Conservation (phyloP, 208 protist genomes). For the Wallacemonas rigidus region DNA sequence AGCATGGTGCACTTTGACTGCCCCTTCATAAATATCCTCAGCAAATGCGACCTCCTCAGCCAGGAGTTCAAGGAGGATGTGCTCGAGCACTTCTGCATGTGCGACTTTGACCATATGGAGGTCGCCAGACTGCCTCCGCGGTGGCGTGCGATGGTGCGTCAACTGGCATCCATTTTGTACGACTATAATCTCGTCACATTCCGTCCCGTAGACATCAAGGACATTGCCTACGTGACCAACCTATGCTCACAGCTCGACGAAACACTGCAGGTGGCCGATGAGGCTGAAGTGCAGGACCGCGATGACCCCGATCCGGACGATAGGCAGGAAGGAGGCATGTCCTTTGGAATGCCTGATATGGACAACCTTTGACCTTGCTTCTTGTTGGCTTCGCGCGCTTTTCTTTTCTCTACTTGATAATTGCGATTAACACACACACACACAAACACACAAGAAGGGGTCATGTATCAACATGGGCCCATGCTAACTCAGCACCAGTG, state of each 20-base stretch:
- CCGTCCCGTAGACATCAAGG: constrained; percentile 77
- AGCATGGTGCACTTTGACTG: constrained; percentile 93
- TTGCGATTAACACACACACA: constrained; percentile 14
- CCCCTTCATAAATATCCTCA: constrained; percentile 91
- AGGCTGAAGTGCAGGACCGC: constrained; percentile 82
- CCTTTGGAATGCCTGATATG: constrained; percentile 1
- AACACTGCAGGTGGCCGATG: constrained; percentile 84
- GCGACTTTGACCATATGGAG: constrained; percentile 89
- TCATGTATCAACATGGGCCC: too few relatives aligned
- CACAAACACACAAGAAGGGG: neutral
- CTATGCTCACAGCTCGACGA: constrained; percentile 79
- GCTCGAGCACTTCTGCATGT: constrained; percentile 87
- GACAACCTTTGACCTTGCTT: constrained; percentile 10
- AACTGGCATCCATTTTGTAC: constrained; percentile 60
- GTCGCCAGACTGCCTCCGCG: constrained; percentile 57
- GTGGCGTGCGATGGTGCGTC: constrained; percentile 72
- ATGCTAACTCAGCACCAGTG: too few relatives aligned
- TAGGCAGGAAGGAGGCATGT: constrained; percentile 19
- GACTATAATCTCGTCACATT: constrained; percentile 89
- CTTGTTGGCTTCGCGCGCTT: constrained; percentile 2
- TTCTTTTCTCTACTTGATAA: constrained; percentile 16
- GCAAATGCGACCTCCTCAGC: constrained; percentile 89
- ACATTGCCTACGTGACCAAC: constrained; percentile 68
- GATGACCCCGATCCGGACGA: constrained; percentile 32
- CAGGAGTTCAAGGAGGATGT: constrained; percentile 65